Evolutionary conservation across 805 yeast genomes (phyloP), one percentile per base, ranked within the genome.

Genomic region (Wickerhamiella australiensis): DNA sequence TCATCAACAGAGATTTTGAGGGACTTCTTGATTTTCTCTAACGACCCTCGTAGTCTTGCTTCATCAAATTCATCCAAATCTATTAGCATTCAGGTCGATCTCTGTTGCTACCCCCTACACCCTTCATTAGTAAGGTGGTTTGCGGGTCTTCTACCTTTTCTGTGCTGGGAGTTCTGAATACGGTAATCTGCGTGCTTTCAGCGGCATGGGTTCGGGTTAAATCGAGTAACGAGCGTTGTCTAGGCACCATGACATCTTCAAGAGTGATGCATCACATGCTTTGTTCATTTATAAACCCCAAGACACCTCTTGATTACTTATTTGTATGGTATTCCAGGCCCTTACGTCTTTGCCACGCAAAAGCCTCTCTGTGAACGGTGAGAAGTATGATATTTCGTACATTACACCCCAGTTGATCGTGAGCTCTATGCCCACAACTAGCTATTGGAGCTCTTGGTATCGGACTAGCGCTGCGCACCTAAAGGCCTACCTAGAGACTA

Each of bases 1-100:
- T 85, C 80, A 45, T 81, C 90, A 26, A 95, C 85, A 61, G 86
- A 95, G 51, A 86, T 83, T 64, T 84, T 94, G 18, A 51, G 47
- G 15, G 25, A 40, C 3, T 38, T 21, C 17, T 13, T 25, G 4
- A 33, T 17, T 20, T 13, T 17, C 25, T 20, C 23, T 21, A 42
- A 35, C 7, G 47, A 22, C 4, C 18, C 5, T 23, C 20, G 12
- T 3, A 45, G 40, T 23, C 49, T 17, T 12, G 12, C 20, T 11
- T 23, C 12, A 13, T 36, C 41, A 27, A 41, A 46, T 11, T 29
- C 21, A 11, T 26, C 23, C 15, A 25, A 26, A 13, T 25, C 46
- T 17, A 45, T 18, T 13, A 26, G 37, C 49, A 50, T 45, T 29
- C 33, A 6, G 13, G 27, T 6, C 27, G 27, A n/a, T n/a, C n/a